These are phyloP conservation scores for Triglochin maritima DNA, from an alignment of 106 monocot genomes.

Conservation along the genomic window DNA sequence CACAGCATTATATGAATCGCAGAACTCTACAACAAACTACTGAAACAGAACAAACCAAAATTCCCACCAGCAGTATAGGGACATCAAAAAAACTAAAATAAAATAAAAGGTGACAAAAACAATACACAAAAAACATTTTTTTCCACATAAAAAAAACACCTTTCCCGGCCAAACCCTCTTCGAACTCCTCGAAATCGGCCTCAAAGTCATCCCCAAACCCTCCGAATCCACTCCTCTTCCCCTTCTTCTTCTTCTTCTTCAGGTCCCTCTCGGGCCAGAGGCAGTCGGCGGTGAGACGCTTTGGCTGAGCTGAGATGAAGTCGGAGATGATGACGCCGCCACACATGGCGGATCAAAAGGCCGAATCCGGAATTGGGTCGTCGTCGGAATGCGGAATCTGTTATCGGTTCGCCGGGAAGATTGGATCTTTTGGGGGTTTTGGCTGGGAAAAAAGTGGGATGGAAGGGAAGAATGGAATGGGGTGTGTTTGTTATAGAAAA, in stretches of 20 bases:
- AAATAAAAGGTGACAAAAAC: too few species aligned
- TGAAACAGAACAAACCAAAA: too few species aligned
- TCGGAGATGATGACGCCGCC: constrained; percentile 57
- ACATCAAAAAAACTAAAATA: too few species aligned
- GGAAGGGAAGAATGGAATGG: background rate
- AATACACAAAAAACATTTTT: too few species aligned
- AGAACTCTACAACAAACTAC: too few species aligned
- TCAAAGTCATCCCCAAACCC: constrained; percentile 28
- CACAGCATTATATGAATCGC: too few species aligned
- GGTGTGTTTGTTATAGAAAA: background rate
- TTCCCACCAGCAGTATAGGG: too few species aligned
- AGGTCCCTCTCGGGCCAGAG: constrained; percentile 33
- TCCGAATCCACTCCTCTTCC: background rate
- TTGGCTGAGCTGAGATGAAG: constrained; percentile 23
- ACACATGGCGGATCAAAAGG: constrained; percentile 23
- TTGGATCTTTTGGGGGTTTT: background rate
- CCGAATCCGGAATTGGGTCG: background rate
- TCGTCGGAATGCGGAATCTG: background rate
- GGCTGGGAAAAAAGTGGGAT: background rate
- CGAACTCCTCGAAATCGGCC: constrained; percentile 47
- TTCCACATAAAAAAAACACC: background rate
- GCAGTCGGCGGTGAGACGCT: constrained; percentile 27
- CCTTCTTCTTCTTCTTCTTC: constrained; percentile 14
- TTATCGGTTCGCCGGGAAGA: background rate
- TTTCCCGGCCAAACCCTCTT: constrained; percentile 22